phyloP scores from a whole-genome alignment of 306 rosid species.

The Corylus heterophylla region DNA sequence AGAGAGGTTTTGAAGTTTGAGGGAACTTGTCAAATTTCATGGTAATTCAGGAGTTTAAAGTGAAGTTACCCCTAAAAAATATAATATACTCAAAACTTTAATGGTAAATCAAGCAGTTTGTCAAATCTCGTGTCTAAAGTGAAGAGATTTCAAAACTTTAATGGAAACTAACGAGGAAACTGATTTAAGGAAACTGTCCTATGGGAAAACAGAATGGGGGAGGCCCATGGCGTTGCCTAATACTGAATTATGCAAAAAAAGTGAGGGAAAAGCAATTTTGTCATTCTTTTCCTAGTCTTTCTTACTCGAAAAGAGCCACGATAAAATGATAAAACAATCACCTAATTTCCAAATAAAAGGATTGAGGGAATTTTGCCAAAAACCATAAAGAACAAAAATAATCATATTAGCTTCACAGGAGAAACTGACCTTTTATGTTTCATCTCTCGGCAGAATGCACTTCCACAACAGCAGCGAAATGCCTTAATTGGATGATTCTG shows the following conservation, averaged over 20 bases:
- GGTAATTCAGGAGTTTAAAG: too few species aligned
- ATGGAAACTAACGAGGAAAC: neutral
- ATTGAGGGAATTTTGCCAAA: neutral
- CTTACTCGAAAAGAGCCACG: neutral
- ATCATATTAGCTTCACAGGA: neutral
- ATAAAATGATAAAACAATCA: neutral
- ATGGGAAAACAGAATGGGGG: neutral
- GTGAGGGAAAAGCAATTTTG: neutral
- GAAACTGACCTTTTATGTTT: constrained; percentile 50
- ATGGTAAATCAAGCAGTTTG: neutral
- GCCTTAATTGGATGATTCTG: constrained; percentile 75
- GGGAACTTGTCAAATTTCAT: too few species aligned
- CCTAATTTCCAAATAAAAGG: neutral
- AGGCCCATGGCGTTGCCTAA: neutral
- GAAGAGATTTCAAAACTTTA: neutral
- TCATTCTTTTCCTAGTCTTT: neutral
- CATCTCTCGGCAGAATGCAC: constrained; percentile 57
- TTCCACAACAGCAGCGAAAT: constrained; percentile 72
- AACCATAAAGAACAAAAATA: neutral
- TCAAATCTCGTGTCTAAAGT: too few species aligned
- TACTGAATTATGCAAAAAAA: neutral
- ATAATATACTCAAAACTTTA: neutral
- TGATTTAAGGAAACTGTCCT: neutral
- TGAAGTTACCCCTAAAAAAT: too few species aligned
- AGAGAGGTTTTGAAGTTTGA: too few species aligned